Evolutionary conservation across 345 rosid genomes (phyloP).

Genomic region (Salix udensis): DNA sequence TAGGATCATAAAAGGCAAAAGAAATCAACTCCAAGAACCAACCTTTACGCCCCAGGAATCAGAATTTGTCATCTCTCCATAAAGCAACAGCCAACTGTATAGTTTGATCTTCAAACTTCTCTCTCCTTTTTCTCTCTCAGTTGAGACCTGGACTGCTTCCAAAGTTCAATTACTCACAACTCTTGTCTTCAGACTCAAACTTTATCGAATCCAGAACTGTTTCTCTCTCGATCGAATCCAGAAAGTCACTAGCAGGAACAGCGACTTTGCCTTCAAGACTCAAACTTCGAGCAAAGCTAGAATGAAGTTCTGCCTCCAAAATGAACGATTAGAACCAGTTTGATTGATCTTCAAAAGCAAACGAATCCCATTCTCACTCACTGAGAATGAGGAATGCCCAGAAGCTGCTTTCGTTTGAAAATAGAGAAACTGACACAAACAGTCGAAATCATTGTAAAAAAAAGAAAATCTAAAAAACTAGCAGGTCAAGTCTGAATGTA

Average conservation of each 20-base stretch:
- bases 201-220: neutral
- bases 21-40: constrained; percentile 33
- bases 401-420: constrained; percentile 17
- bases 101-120: constrained; percentile 44
- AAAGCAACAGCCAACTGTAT: constrained; percentile 31
- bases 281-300: neutral
- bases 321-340: neutral
- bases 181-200: constrained; percentile 5
- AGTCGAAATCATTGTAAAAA: constrained; percentile 21
- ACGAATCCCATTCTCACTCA: constrained; percentile 7
- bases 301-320: neutral
- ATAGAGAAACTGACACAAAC: constrained; percentile 18
- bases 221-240: neutral
- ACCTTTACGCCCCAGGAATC: constrained; percentile 50
- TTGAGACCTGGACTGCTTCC: constrained; percentile 18
- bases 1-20: constrained; percentile 25
- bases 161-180: constrained; percentile 13
- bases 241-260: neutral
- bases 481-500: constrained; percentile 21
- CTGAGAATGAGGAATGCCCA: constrained; percentile 18
- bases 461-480: neutral
- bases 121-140: constrained; percentile 9
- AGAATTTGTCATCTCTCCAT: constrained; percentile 22
- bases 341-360: constrained; percentile 6
- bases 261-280: neutral